Percentiles rank a stretch among this genome's conserved stretches.
These are phyloP conservation scores for Myriosclerotinia scirpicola DNA, from an alignment of 2,329 filamentous ascomycete species.

Conservation along the genomic window DNA sequence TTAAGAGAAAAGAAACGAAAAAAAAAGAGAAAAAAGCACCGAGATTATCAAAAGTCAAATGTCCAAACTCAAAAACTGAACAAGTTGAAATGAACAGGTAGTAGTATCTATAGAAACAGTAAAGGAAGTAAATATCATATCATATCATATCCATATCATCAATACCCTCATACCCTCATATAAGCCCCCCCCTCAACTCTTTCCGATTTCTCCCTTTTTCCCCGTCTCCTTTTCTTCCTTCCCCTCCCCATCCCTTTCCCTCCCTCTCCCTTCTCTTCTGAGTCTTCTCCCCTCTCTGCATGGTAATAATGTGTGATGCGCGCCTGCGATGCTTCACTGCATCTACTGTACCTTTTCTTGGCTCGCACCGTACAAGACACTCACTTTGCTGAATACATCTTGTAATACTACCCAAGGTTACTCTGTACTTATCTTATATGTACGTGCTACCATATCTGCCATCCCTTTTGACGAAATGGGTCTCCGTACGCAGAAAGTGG, in stretches of 20 bases:
- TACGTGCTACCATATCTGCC: neutral
- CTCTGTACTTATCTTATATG: neutral
- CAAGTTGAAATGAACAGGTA: too few species aligned
- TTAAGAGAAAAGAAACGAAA: too few species aligned
- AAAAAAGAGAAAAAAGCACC: too few species aligned
- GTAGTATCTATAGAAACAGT: too few species aligned
- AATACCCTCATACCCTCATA: too few species aligned
- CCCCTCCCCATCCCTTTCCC: neutral
- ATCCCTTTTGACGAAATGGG: neutral
- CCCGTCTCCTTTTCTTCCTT: neutral
- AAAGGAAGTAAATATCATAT: neutral
- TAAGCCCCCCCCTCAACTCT: too few species aligned
- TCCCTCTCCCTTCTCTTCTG: neutral
- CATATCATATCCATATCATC: neutral
- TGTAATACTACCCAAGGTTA: neutral
- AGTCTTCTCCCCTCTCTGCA: neutral
- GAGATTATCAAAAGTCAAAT: neutral
- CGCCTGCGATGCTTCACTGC: neutral
- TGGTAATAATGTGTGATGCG: neutral
- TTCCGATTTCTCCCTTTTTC: slow-evolving; percentile 8
- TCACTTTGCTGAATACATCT: neutral
- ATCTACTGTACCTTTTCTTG: slow-evolving; percentile 9
- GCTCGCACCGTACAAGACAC: too few species aligned
- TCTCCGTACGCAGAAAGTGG: neutral
- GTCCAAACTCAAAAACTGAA: too few species aligned